phyloP scores from a whole-genome alignment of 345 rosid genomes.

The Draba incana region DNA sequence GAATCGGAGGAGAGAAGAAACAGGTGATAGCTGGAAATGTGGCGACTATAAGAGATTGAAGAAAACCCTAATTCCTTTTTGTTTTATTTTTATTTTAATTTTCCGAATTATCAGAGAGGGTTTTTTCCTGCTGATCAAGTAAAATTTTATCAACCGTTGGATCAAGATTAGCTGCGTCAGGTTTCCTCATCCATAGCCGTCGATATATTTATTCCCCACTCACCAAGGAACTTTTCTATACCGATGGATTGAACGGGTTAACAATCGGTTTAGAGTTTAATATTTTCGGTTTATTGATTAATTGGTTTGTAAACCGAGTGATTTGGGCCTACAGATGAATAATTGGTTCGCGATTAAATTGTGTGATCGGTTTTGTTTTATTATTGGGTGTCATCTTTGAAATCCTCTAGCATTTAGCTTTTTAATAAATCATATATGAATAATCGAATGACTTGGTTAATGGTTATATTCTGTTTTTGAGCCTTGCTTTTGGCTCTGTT shows the following conservation, averaged over 20 bases:
- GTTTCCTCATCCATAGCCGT: slow-evolving; percentile 26
- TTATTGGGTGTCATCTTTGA: too few relatives aligned
- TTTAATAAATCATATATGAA: too few relatives aligned
- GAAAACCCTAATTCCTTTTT: slow-evolving; percentile 35
- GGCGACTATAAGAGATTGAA: slow-evolving; percentile 13
- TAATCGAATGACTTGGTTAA: too few relatives aligned
- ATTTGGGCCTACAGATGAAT: neutral
- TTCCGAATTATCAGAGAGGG: neutral
- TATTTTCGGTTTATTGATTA: slow-evolving; percentile 7
- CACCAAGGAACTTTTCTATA: neutral
- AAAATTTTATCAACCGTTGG: slow-evolving; percentile 34
- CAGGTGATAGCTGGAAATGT: neutral
- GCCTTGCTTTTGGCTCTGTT: too few relatives aligned
- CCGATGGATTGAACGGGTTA: neutral
- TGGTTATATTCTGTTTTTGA: too few relatives aligned
- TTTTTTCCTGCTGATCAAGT: slow-evolving; percentile 18
- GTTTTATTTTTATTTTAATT: neutral
- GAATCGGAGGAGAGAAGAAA: neutral
- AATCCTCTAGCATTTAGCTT: too few relatives aligned
- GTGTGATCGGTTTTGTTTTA: neutral
- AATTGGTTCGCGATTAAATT: slow-evolving; percentile 6
- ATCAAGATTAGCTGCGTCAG: slow-evolving; percentile 1
- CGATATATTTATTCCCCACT: slow-evolving; percentile 11
- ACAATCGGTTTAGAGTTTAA: neutral
- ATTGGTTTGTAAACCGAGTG: neutral